Evolutionary conservation across 257 asterid species (phyloP).

Genomic region (Primulina tabacum): DNA sequence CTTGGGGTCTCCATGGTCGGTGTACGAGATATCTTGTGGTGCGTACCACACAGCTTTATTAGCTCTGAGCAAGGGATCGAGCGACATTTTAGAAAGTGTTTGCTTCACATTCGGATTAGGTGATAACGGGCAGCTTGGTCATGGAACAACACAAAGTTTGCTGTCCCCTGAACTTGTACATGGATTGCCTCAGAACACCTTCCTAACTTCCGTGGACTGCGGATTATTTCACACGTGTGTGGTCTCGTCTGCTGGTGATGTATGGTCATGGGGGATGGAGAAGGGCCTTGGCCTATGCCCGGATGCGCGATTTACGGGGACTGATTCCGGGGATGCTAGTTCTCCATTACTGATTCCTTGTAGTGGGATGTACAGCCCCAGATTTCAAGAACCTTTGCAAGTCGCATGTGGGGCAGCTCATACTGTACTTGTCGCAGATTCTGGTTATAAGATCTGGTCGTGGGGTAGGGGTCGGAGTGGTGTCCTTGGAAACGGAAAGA

Average conservation of each 20-base stretch:
- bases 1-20: slow-evolving; percentile 59
- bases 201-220: slow-evolving; percentile 67
- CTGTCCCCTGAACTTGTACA: slow-evolving; percentile 54
- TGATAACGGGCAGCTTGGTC: slow-evolving; percentile 94
- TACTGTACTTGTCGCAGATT: slow-evolving; percentile 68
- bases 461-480: slow-evolving; percentile 98
- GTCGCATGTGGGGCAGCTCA: slow-evolving; percentile 95
- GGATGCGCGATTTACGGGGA: slow-evolving; percentile 65
- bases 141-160: slow-evolving; percentile 60
- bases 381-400: slow-evolving; percentile 55
- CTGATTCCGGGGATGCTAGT: slow-evolving; percentile 77
- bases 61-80: slow-evolving; percentile 50
- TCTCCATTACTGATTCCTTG: slow-evolving; percentile 51
- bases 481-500: slow-evolving; percentile 71
- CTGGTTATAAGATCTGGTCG: slow-evolving; percentile 75
- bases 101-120: slow-evolving; percentile 95
- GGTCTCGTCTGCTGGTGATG: slow-evolving; percentile 74
- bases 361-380: slow-evolving; percentile 34
- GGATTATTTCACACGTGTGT: slow-evolving; percentile 86
- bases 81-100: slow-evolving; percentile 48
- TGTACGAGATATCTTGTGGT: slow-evolving; percentile 78
- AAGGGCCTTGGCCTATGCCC: slow-evolving; percentile 90
- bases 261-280: slow-evolving; percentile 99
- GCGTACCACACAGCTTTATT: slow-evolving; percentile 78
- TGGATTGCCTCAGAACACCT: slow-evolving; percentile 46